A percentile compares a stretch with the other conserved stretches of the same genome.
These are phyloP conservation scores for Phoenix roebelenii DNA, from an alignment of 176 grass and related monocot genomes.

Conservation along the genomic window DNA sequence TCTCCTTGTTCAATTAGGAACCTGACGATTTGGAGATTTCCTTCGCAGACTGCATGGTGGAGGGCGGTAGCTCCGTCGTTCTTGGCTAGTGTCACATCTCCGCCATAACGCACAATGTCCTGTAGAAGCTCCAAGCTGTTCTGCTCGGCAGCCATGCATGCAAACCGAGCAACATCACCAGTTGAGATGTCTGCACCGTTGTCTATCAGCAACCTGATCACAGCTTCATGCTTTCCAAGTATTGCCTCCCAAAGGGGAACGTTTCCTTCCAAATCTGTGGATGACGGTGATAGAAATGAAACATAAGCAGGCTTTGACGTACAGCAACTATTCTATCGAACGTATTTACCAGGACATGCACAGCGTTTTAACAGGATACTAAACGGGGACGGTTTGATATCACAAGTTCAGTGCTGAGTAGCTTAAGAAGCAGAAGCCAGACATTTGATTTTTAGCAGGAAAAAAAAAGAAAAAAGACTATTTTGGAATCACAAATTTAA, in stretches of 20 bases:
- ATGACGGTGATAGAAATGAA: not conserved
- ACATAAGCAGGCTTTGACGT: no score
- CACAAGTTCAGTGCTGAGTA: no score
- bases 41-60: slow-evolving; percentile 70
- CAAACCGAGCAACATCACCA: slow-evolving; percentile 41
- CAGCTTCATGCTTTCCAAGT: slow-evolving; percentile 38
- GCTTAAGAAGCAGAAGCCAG: no score
- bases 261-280: slow-evolving; percentile 62
- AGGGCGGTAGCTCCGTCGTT: slow-evolving; percentile 59
- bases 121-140: slow-evolving; percentile 48
- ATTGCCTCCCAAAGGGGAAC: slow-evolving; percentile 88
- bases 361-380: no score
- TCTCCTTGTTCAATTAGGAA: slow-evolving; percentile 55
- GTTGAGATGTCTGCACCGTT: slow-evolving; percentile 52
- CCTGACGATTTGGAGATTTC: slow-evolving; percentile 45
- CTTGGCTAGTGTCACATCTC: slow-evolving; percentile 28
- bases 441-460: no score
- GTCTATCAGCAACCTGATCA: slow-evolving; percentile 41
- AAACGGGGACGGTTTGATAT: no score
- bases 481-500: no score
- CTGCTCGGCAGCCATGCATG: slow-evolving; percentile 49
- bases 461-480: no score
- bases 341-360: no score
- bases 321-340: no score
- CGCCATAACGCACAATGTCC: slow-evolving; percentile 43